Percentiles rank a stretch among this genome's conserved stretches.
Evolutionary conservation across 2,329 filamentous ascomycete species (phyloP).

Genomic region (Falciphora oryzae): DNA sequence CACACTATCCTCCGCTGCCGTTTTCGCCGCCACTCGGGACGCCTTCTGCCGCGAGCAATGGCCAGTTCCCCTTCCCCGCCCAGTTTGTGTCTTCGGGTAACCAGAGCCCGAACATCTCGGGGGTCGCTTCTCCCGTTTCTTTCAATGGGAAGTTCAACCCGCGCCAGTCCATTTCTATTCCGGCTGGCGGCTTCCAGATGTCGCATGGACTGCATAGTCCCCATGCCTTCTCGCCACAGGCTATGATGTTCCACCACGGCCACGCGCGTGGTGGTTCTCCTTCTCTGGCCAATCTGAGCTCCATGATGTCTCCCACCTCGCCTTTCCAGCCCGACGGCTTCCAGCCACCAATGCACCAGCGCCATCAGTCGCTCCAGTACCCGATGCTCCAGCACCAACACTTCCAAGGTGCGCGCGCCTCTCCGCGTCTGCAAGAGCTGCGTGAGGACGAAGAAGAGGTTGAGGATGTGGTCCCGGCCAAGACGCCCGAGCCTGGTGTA

Average conservation of each 20-base stretch:
- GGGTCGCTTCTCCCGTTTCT: slow-evolving; percentile 67
- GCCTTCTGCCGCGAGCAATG: slow-evolving; percentile 69
- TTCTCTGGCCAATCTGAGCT: slow-evolving; percentile 46
- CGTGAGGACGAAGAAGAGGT: slow-evolving; percentile 67
- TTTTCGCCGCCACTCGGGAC: slow-evolving; percentile 81
- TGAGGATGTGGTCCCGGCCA: slow-evolving; percentile 44
- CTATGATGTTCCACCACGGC: slow-evolving; percentile 45
- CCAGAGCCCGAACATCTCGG: slow-evolving; percentile 57
- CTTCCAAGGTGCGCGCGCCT: slow-evolving; percentile 50
- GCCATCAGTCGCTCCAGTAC: slow-evolving; percentile 55
- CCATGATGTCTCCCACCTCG: slow-evolving; percentile 58
- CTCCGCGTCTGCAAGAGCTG: slow-evolving; percentile 63
- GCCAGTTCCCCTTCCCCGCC: slow-evolving; percentile 50
- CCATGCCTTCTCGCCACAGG: slow-evolving; percentile 52
- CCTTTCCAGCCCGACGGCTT: slow-evolving; percentile 53
- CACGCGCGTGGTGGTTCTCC: slow-evolving; percentile 58
- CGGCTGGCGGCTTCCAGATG: slow-evolving; percentile 59
- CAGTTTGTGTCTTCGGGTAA: slow-evolving; percentile 57
- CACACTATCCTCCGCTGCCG: slow-evolving; percentile 66
- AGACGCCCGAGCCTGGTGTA: slow-evolving; percentile 44
- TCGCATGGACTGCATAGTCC: slow-evolving; percentile 53
- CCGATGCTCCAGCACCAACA: slow-evolving; percentile 51
- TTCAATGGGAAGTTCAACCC: slow-evolving; percentile 63
- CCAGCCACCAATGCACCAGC: slow-evolving; percentile 41
- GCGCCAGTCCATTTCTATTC: slow-evolving; percentile 66